Conservation (phyloP, 2,329 filamentous ascomycete genomes). For the Massarina eburnea region DNA sequence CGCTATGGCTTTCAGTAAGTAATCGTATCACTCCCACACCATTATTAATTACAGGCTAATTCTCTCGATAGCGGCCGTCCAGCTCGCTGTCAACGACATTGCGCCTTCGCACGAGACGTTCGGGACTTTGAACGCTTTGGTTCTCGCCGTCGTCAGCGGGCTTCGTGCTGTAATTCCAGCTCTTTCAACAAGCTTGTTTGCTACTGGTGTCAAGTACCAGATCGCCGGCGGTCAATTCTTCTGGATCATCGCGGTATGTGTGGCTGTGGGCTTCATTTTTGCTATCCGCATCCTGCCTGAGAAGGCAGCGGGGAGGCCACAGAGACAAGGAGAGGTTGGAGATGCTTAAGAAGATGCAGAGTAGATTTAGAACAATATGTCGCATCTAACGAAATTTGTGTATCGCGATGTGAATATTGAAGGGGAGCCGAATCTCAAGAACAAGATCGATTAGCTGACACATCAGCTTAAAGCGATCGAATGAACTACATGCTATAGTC, state of each 20-base stretch:
- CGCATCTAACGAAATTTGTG: too few species aligned
- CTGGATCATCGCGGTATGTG: slow-evolving; percentile 59
- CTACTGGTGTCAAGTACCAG: slow-evolving; percentile 64
- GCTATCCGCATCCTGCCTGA: slow-evolving; percentile 9
- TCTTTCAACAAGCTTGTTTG: slow-evolving; percentile 67
- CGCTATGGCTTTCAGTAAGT: slow-evolving; percentile 65
- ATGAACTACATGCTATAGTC: too few species aligned
- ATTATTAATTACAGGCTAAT: slow-evolving; percentile 3
- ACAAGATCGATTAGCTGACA: too few species aligned
- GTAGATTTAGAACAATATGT: too few species aligned
- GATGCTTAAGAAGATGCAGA: background rate
- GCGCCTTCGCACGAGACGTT: slow-evolving; percentile 65
- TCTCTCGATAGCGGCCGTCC: slow-evolving; percentile 57
- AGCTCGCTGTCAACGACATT: slow-evolving; percentile 75
- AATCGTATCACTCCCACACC: background rate
- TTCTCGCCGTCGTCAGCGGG: slow-evolving; percentile 62
- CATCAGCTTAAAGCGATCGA: too few species aligned
- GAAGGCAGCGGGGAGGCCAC: slow-evolving; percentile 12
- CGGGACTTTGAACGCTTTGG: slow-evolving; percentile 71
- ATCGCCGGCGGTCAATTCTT: slow-evolving; percentile 66
- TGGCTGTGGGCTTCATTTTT: slow-evolving; percentile 14
- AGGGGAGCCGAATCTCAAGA: too few species aligned
- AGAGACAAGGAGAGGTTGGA: background rate
- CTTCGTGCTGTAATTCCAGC: slow-evolving; percentile 68
- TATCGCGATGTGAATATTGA: too few species aligned